Evolutionary conservation across 2,329 filamentous ascomycete genomes (phyloP).

Genomic region (Cladobotryum mycophilum): DNA sequence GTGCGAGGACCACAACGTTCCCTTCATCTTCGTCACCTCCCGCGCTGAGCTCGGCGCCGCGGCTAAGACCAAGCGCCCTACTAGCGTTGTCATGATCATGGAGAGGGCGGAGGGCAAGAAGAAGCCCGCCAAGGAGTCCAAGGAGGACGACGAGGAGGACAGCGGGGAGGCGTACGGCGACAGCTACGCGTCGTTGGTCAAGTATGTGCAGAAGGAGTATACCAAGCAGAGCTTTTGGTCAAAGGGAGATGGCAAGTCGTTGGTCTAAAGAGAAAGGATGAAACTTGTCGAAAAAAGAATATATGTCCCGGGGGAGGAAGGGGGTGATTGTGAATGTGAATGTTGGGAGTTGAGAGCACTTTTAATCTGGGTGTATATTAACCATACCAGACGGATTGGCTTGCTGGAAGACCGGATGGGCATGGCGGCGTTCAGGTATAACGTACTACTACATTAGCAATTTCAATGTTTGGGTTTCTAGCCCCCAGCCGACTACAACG

Average conservation of each 20-base stretch:
- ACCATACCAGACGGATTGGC: constrained; percentile 28
- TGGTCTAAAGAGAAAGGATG: not conserved
- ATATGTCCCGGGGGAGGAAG: not conserved
- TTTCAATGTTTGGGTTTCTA: constrained; percentile 17
- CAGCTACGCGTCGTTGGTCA: constrained; percentile 58
- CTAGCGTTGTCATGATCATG: constrained; percentile 87
- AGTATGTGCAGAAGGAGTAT: constrained; percentile 61
- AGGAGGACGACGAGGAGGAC: constrained; percentile 41
- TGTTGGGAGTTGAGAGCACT: constrained; percentile 7
- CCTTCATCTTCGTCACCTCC: constrained; percentile 90
- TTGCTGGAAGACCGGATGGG: constrained; percentile 23
- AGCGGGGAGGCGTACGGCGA: constrained; percentile 56
- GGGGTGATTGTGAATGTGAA: not conserved
- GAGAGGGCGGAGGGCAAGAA: constrained; percentile 47
- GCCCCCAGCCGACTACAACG: too few relatives aligned
- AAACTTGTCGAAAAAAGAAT: not conserved
- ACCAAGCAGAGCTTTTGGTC: constrained; percentile 49
- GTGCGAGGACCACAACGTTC: constrained; percentile 96
- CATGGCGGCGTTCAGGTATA: constrained; percentile 35
- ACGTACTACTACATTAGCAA: constrained; percentile 16
- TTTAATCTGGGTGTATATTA: constrained; percentile 29
- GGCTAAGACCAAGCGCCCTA: constrained; percentile 91
- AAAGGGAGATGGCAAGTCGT: constrained; percentile 31
- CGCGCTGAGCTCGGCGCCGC: constrained; percentile 91
- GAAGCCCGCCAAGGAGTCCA: constrained; percentile 36